Evolutionary conservation across 805 yeast genomes (phyloP).

Genomic region (Diddensiella santjacobensis): DNA sequence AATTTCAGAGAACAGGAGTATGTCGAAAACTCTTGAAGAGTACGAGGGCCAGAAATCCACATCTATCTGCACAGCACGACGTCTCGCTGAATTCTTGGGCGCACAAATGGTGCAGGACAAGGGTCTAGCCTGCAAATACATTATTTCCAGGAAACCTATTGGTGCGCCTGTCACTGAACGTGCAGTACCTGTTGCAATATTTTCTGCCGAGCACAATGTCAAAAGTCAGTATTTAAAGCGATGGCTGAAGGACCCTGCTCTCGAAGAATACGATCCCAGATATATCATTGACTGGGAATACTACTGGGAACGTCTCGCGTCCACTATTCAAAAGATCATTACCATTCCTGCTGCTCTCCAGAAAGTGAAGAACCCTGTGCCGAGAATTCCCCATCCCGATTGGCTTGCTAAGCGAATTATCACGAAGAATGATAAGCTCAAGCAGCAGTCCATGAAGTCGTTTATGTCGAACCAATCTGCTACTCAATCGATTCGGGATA

Average conservation of each 20-base stretch:
- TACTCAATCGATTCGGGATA: background rate
- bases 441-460: constrained; percentile 60
- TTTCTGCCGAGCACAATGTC: constrained; percentile 71
- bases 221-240: constrained; percentile 69
- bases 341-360: constrained; percentile 97
- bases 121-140: constrained; percentile 91
- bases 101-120: constrained; percentile 95
- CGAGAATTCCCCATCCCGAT: constrained; percentile 88
- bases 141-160: constrained; percentile 77
- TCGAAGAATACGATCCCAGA: constrained; percentile 83
- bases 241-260: constrained; percentile 78
- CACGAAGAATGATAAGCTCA: constrained; percentile 57
- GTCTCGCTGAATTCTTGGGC: constrained; percentile 92
- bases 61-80: constrained; percentile 88
- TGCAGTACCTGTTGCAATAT: constrained; percentile 94
- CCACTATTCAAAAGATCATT: constrained; percentile 90
- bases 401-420: constrained; percentile 75
- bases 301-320: constrained; percentile 83
- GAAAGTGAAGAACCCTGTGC: constrained; percentile 84
- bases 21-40: constrained; percentile 88
- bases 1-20: constrained; percentile 92
- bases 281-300: constrained; percentile 90
- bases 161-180: constrained; percentile 92
- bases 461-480: constrained; percentile 45
- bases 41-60: constrained; percentile 90